Conservation (phyloP, 2,329 filamentous ascomycete species). For the Arthrinium phaeospermum region DNA sequence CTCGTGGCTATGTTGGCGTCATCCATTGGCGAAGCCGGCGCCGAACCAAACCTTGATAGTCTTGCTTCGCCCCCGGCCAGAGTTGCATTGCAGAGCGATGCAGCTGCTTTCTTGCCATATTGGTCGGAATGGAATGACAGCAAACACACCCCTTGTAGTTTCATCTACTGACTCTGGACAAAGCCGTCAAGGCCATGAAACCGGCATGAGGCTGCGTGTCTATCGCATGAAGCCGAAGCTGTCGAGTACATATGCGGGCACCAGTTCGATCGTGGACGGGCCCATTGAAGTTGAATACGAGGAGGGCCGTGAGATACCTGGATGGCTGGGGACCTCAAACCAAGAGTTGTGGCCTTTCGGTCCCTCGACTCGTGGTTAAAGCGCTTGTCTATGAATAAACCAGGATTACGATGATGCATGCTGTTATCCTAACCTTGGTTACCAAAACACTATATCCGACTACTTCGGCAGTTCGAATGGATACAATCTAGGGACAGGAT, state of each 20-base stretch:
- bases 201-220: not conserved
- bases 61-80: constrained; percentile 4
- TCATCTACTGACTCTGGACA: not conserved
- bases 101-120: not conserved
- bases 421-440: not conserved
- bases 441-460: not conserved
- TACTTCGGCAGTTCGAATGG: not conserved
- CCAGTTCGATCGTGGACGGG: not conserved
- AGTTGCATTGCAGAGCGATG: not conserved
- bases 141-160: not conserved
- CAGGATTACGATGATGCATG: not conserved
- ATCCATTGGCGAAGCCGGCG: not conserved
- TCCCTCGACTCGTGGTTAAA: not conserved
- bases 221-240: not conserved
- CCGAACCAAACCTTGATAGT: not conserved
- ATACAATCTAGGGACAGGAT: not conserved
- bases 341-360: not conserved
- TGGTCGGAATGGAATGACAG: not conserved
- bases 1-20: constrained; percentile 3
- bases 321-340: not conserved
- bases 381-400: not conserved
- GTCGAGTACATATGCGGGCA: not conserved
- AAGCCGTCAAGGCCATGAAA: not conserved
- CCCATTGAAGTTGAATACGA: not conserved
- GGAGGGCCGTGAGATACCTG: not conserved